Base-by-base conservation (phyloP, 164 flowering plant genomes). In the Santalum album region DNA sequence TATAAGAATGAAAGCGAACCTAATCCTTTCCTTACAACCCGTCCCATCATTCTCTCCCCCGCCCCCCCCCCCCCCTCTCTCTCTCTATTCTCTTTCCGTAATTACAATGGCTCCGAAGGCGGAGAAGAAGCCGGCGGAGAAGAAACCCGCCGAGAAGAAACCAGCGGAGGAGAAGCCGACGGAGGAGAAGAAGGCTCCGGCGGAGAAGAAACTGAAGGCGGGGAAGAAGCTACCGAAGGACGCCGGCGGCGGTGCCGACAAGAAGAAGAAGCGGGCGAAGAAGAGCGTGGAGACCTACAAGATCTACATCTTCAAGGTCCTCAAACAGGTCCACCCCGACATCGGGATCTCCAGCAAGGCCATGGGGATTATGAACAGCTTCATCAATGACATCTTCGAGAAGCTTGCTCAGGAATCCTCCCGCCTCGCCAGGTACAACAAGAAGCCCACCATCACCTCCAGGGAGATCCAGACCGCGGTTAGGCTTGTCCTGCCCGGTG, bases 391-490 rank as follows among this genome's bases (percentile, higher is more conserved):
- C 18, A 72, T 72, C 57, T 72, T 72, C 35, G 76, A 72, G 70
- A 69, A 69, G 58, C 73, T 72, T 7, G 81, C 78, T 0, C 72
- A 66, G 72, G 80, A 76, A 34, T 35, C 80, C 0, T 70, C 80
- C 1, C 48, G 59, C 27, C 64, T 76, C 18, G 77, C 80, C 1
- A 52, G 80, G 34, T 76, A 76, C 61, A 76, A 73, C 65, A 76
- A 73, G 75, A 72, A 72, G 59, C 75, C 69, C 11, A 72, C 75
- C 5, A 72, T 72, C 47, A 68, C 80, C 0, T 70, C 75, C 0
- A 29, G 80, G 60, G 80, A 76, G 63, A 76, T 76, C 54, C 81
- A 76, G 70, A 73, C 81, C 10, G 77, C 81, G 1, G 78, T 76
- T 1, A 49, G 81, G 12, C 63, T 76, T 22, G 81, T 76, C 2